Evolutionary conservation across 2,329 filamentous ascomycete species (phyloP).

Genomic region (Phoma sp.): DNA sequence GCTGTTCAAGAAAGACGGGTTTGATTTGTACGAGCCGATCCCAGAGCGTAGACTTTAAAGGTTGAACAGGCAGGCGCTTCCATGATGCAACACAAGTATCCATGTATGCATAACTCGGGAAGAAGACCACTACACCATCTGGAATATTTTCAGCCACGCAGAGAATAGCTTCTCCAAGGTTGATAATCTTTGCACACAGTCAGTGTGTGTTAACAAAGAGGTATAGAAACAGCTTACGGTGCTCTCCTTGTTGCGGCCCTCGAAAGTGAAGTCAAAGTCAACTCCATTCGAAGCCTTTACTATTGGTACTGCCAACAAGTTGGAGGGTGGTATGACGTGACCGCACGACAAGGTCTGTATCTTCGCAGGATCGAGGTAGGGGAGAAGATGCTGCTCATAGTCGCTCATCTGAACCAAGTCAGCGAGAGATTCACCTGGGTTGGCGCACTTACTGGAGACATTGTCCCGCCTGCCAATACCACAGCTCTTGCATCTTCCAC

Average conservation of each 20-base stretch:
- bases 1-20: conserved; percentile 52
- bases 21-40: conserved; percentile 67
- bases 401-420: conserved; percentile 71
- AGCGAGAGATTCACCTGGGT: background rate
- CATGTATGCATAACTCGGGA: conserved; percentile 92
- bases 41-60: conserved; percentile 53
- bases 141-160: conserved; percentile 77
- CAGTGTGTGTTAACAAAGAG: background rate
- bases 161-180: conserved; percentile 77
- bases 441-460: conserved; percentile 77
- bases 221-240: conserved; percentile 58
- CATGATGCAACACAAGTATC: conserved; percentile 67
- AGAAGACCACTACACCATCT: conserved; percentile 92
- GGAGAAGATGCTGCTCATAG: conserved; percentile 86
- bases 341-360: conserved; percentile 89
- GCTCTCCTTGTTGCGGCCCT: conserved; percentile 70
- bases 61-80: conserved; percentile 37
- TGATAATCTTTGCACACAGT: conserved; percentile 59
- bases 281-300: conserved; percentile 56
- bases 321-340: conserved; percentile 86
- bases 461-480: conserved; percentile 91
- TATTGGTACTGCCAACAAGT: conserved; percentile 80
- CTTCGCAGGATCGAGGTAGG: conserved; percentile 68
- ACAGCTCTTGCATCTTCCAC: conserved; percentile 85
- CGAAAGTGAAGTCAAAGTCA: conserved; percentile 87